Evolutionary conservation across 139 green algal species (phyloP), one percentile per base, ranked within the genome.

Genomic region (Gonium pectorale): DNA sequence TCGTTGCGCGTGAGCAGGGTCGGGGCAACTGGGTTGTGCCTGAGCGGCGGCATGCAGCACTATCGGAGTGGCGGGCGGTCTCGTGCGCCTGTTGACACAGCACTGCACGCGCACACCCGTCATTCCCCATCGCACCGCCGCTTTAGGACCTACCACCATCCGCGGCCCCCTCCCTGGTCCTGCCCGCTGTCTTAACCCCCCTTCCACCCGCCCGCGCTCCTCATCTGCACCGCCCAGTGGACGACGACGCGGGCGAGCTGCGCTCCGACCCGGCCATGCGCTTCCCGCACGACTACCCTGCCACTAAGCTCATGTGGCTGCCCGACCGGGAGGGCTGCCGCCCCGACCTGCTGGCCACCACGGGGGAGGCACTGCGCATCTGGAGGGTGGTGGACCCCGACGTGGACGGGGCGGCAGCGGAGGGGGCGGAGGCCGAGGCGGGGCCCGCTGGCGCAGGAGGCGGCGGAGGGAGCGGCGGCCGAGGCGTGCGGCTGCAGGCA

Each of bases 281-380:
- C 26, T 98, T 99, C 67, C 49, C 74, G 2, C 96, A 99, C 81
- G 95, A 95, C n/a, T 99, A 98, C 89, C 97, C 97, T 4, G 85
- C 97, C 37, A 99, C 97, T 27, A 99, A 99, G 87, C 43, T 77
- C 44, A 77, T 77, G 73, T 81, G 73, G 73, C 29, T 82, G 29
- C 97, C 97, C 1, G 93, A 97, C 86, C 74, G 66, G 49, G 85
- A 88, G 38, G 73, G 79, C 74, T 92, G 67, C 15, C 83, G 88
- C 3, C 91, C 93, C 2, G 97, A 99, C 87, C 90, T 99, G 46
- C 81, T 99, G 51, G 97, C 97, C 21, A 98, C 95, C 24, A 96
- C 94, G 5, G 95, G 93, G 15, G 97, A 99, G 85, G 96, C 92
- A 86, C 87, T 99, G 72, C 90, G 97, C 22, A 87, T 99, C 0